These are phyloP conservation scores for Corchorus olitorius DNA, from an alignment of 345 rosid genomes.

Conservation along the genomic window DNA sequence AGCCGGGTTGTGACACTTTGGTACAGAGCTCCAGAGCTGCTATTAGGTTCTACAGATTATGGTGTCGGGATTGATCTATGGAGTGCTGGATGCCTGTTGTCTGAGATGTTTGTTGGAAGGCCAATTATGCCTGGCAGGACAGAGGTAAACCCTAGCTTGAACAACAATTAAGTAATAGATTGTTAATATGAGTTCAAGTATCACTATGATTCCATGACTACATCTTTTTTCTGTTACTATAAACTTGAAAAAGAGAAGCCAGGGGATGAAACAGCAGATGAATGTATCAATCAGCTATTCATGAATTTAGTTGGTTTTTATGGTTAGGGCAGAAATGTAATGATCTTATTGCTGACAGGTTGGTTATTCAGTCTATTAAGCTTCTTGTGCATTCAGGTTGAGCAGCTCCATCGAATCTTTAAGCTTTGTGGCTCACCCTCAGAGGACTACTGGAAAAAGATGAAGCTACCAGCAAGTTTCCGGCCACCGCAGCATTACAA, in stretches of 20 bases:
- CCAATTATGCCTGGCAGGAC: constrained; percentile 93
- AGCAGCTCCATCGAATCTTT: constrained; percentile 89
- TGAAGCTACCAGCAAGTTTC: constrained; percentile 68
- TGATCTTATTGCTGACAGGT: constrained; percentile 18
- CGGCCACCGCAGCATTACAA: constrained; percentile 70
- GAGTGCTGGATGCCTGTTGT: constrained; percentile 87
- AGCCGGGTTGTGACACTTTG: constrained; percentile 88
- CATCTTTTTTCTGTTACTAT: background rate
- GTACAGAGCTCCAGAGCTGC: constrained; percentile 92
- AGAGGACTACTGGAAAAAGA: constrained; percentile 79
- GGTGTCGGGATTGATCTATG: constrained; percentile 87
- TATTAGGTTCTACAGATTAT: constrained; percentile 74
- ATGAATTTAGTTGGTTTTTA: background rate
- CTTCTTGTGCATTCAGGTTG: constrained; percentile 52
- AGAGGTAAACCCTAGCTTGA: constrained; percentile 48
- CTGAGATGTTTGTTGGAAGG: constrained; percentile 77
- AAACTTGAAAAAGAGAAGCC: background rate
- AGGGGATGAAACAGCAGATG: background rate
- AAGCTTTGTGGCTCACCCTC: constrained; percentile 86
- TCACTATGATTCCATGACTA: too few relatives aligned
- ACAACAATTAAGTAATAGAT: too few relatives aligned
- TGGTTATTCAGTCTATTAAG: constrained; percentile 26
- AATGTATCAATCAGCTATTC: background rate
- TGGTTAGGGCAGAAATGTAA: background rate
- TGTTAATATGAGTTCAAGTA: too few relatives aligned